These are phyloP conservation scores for Bryoerythrophyllum caledonicum DNA, from an alignment of 225 moss, liverwort and hornwort genomes.

Conservation along the genomic window DNA sequence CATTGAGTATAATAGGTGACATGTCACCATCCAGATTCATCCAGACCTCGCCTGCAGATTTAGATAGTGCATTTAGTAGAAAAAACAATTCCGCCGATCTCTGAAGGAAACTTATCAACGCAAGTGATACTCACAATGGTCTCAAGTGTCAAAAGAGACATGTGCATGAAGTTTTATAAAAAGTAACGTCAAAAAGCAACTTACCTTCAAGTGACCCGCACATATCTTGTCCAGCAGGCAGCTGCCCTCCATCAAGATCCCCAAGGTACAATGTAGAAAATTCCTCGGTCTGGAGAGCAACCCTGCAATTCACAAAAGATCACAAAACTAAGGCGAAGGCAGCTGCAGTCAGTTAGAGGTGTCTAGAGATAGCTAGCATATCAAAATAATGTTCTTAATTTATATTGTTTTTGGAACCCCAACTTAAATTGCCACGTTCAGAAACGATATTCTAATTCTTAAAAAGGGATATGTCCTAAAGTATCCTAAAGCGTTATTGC, in stretches of 20 bases:
- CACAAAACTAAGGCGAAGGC: neutral
- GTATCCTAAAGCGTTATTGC: neutral
- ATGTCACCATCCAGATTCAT: conserved; percentile 84
- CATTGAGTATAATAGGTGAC: conserved; percentile 76
- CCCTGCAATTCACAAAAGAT: conserved; percentile 44
- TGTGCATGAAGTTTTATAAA: neutral
- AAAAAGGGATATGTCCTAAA: neutral
- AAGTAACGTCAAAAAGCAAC: neutral
- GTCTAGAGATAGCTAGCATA: conserved; percentile 2
- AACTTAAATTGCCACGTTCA: conserved; percentile 1
- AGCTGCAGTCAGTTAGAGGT: neutral
- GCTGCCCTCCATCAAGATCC: conserved; percentile 77
- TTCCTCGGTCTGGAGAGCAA: conserved; percentile 67
- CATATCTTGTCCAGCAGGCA: conserved; percentile 50
- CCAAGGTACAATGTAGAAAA: conserved; percentile 75
- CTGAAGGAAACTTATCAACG: neutral
- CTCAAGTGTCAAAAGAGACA: neutral
- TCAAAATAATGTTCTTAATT: neutral
- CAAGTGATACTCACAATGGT: neutral
- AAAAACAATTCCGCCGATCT: neutral
- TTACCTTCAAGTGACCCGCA: conserved; percentile 61
- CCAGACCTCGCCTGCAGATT: conserved; percentile 72
- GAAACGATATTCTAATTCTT: neutral
- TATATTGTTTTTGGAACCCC: neutral
- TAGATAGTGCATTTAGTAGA: conserved; percentile 14